Evolutionary conservation across 345 rosid species (phyloP), one percentile per base, ranked within the genome.

Genomic region (Rhodomyrtus tomentosa): DNA sequence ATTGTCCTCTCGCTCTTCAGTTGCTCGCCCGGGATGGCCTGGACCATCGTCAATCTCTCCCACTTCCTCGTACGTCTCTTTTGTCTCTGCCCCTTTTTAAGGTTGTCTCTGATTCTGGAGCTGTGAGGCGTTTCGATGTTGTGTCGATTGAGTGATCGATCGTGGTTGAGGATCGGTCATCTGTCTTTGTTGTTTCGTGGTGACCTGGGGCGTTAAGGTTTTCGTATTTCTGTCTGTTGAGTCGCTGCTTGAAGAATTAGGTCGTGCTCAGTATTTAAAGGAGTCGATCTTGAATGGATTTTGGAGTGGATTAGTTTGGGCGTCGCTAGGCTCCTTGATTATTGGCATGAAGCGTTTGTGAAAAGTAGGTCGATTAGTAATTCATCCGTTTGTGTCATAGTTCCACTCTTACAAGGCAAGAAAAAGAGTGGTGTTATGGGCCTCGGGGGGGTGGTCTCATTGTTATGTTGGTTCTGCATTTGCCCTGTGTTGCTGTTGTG

Each of bases 21-120:
- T n/a, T 91, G 93, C 87, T 90, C 93, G 79, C 89, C 92, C 54
- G 93, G 92, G 84, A 89, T 90, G 89, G 93, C 91, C 38, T 91
- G 93, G 93, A 91, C 93, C 76, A 76, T 90, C 83, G 93, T 91
- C 80, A 89, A 89, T 87, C 91, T 91, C 83, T 55, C 83, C 49
- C 93, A 91, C 85, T 91, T 91, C 85, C 48, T 80, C 55, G 93
- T 90, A 18, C 79, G 79, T 68, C 45, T 36, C 79, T 40, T 36
- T 10, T 68, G 11, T 8, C 24, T 11, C 3, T 45, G 8, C 22
- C 13, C 5, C 42, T 18, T 18, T 21, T 68, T 36, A 2, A 68
- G 45, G 79, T 36, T 10, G 13, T 68, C 18, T 32, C 24, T 6
- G 45, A 11, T 68, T 4, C 79, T 20, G 45, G 79, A 9, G 24